Evolutionary conservation across 345 rosid genomes (phyloP).

Genomic region (Cardamine occulta): DNA sequence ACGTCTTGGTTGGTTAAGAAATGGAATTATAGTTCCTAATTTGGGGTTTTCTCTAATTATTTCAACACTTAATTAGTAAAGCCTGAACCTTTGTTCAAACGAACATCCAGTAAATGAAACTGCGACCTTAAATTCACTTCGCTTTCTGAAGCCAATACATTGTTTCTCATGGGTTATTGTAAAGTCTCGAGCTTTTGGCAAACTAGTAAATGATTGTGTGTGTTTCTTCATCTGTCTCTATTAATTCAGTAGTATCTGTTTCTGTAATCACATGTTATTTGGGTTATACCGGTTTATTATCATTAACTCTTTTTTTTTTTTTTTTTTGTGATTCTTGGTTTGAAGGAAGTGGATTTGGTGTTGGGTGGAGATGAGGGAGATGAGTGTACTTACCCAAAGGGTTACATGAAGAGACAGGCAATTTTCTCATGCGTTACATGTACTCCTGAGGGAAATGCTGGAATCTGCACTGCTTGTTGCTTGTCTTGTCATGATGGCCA

Average conservation of each 20-base stretch:
- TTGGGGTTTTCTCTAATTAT: background rate
- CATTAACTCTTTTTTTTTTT: background rate
- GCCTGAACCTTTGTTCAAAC: background rate
- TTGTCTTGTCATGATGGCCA: constrained; percentile 96
- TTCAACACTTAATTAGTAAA: background rate
- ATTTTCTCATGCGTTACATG: constrained; percentile 96
- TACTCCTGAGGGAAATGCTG: constrained; percentile 86
- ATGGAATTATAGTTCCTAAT: background rate
- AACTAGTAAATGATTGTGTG: background rate
- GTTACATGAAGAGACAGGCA: constrained; percentile 93
- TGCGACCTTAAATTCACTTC: background rate
- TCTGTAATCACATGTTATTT: background rate
- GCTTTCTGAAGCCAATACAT: background rate
- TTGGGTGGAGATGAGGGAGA: constrained; percentile 98
- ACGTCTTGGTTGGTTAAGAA: background rate
- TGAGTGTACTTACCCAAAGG: constrained; percentile 84
- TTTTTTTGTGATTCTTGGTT: constrained; percentile 27
- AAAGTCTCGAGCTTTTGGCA: constrained; percentile 18
- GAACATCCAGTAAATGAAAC: background rate
- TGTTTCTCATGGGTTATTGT: background rate
- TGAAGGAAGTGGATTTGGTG: constrained; percentile 90
- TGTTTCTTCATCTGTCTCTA: background rate
- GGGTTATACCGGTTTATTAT: background rate
- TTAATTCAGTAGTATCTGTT: background rate
- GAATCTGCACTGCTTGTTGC: constrained; percentile 95